Percentiles rank a stretch among this genome's conserved stretches.
Conservation (phyloP, 2,329 filamentous ascomycete species). For the Trichophyton mentagrophytes region DNA sequence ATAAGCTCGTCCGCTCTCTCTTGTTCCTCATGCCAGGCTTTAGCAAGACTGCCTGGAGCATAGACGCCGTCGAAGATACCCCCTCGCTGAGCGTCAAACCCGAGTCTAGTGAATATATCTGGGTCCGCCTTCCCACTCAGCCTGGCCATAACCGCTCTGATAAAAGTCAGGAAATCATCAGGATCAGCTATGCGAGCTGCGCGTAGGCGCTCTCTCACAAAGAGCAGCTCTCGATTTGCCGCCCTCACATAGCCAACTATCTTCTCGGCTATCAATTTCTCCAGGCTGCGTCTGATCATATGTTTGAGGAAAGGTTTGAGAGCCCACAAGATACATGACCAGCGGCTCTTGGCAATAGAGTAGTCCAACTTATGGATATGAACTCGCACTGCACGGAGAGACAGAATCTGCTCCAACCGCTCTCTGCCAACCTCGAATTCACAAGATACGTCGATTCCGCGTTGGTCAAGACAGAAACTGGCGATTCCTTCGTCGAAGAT, state of each 20-base stretch:
- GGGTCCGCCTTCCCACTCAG: conserved; percentile 60
- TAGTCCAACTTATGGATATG: conserved; percentile 81
- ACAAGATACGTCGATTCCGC: conserved; percentile 73
- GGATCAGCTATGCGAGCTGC: conserved; percentile 75
- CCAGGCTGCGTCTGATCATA: conserved; percentile 64
- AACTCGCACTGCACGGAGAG: conserved; percentile 62
- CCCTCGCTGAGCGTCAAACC: conserved; percentile 48
- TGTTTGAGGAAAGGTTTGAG: conserved; percentile 74
- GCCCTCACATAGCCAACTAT: conserved; percentile 58
- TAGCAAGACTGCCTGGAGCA: conserved; percentile 76
- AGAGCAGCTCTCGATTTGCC: conserved; percentile 75
- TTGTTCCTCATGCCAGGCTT: conserved; percentile 75
- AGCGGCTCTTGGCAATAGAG: conserved; percentile 53
- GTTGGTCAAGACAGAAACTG: conserved; percentile 71
- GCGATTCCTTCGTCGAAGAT: conserved; percentile 74
- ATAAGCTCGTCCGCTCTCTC: conserved; percentile 55
- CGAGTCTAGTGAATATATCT: conserved; percentile 61
- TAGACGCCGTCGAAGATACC: conserved; percentile 73
- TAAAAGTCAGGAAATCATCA: conserved; percentile 65
- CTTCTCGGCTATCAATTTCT: conserved; percentile 60
- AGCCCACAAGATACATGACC: conserved; percentile 67
- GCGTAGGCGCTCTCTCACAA: conserved; percentile 70
- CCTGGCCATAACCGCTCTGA: conserved; percentile 67
- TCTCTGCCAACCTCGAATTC: conserved; percentile 74
- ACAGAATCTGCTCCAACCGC: conserved; percentile 66